Evolutionary conservation across 352 stramenopile genomes (phyloP).

Genomic region (Blastocystis sp.): DNA sequence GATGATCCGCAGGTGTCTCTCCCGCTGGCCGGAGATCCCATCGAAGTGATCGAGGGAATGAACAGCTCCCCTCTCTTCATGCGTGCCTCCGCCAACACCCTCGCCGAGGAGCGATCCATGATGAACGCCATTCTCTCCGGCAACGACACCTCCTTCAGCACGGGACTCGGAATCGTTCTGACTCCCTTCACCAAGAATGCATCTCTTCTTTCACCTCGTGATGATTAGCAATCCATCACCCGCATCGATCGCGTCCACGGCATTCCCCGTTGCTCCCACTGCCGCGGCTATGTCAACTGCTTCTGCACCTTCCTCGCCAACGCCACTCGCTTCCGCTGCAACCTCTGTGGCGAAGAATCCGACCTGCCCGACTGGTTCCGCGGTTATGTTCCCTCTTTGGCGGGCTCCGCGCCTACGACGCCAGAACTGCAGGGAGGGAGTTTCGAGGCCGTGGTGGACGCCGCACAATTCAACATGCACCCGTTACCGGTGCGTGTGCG

Average conservation of each 20-base stretch:
- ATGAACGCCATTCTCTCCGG: slow-evolving; percentile 22
- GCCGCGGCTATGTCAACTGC: slow-evolving; percentile 41
- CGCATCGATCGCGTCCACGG: slow-evolving; percentile 11
- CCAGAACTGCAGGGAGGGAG: slow-evolving; percentile 28
- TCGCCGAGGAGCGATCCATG: slow-evolving; percentile 49
- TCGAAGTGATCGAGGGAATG: slow-evolving; percentile 42
- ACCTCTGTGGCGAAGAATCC: slow-evolving; percentile 19
- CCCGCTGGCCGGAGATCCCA: background rate
- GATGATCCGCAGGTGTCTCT: slow-evolving; percentile 22
- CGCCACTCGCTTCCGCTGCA: background rate
- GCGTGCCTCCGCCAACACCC: background rate
- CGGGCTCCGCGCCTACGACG: background rate
- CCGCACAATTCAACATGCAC: slow-evolving; percentile 17
- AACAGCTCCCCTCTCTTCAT: slow-evolving; percentile 58
- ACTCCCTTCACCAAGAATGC: slow-evolving; percentile 57
- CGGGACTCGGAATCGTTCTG: slow-evolving; percentile 39
- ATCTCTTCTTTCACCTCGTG: background rate
- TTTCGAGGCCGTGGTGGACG: slow-evolving; percentile 30
- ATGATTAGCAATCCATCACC: background rate
- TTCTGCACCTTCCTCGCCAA: slow-evolving; percentile 12
- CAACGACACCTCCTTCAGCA: background rate
- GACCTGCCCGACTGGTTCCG: slow-evolving; percentile 33
- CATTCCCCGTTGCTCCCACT: slow-evolving; percentile 44
- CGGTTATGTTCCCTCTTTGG: too few species aligned
- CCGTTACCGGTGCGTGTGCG: background rate